Conservation (phyloP, 2,329 filamentous ascomycete species). For the Xylariales sp. region DNA sequence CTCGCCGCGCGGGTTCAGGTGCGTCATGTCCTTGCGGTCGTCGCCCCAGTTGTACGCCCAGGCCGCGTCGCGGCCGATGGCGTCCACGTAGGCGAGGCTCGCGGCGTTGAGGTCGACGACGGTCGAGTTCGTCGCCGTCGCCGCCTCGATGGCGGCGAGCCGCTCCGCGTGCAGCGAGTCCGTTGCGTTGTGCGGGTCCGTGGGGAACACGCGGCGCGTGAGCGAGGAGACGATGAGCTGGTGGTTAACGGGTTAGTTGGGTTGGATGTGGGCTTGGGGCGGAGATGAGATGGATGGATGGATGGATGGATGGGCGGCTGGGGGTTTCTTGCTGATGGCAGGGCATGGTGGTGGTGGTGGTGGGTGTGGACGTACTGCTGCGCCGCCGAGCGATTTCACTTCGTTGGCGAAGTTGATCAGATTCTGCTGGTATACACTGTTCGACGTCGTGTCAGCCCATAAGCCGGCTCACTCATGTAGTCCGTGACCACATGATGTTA, state of each 20-base stretch:
- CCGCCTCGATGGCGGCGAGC: conserved; percentile 59
- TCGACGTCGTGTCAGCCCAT: background rate
- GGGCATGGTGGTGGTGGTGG: background rate
- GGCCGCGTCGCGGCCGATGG: conserved; percentile 60
- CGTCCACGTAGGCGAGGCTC: conserved; percentile 63
- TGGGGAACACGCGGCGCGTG: conserved; percentile 60
- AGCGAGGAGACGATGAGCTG: conserved; percentile 65
- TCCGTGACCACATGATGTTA: background rate
- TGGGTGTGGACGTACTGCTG: conserved; percentile 50
- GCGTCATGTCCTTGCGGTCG: conserved; percentile 60
- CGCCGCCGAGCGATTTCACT: conserved; percentile 56
- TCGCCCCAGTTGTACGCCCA: conserved; percentile 58
- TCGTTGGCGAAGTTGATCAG: conserved; percentile 57
- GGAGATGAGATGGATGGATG: no score
- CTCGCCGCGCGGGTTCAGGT: conserved; percentile 65
- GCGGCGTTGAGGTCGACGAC: conserved; percentile 64
- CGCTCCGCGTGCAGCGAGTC: conserved; percentile 62
- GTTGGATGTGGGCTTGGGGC: background rate
- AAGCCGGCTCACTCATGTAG: background rate
- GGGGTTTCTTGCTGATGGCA: background rate
- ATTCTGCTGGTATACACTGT: conserved; percentile 34
- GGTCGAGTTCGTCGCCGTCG: conserved; percentile 51
- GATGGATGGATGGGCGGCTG: no score
- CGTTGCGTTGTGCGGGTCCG: conserved; percentile 51
- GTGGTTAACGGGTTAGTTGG: background rate